Percentiles rank a stretch among this genome's conserved stretches.
Conservation (phyloP, 2,329 filamentous ascomycete species). For the Apiospora hydei region DNA sequence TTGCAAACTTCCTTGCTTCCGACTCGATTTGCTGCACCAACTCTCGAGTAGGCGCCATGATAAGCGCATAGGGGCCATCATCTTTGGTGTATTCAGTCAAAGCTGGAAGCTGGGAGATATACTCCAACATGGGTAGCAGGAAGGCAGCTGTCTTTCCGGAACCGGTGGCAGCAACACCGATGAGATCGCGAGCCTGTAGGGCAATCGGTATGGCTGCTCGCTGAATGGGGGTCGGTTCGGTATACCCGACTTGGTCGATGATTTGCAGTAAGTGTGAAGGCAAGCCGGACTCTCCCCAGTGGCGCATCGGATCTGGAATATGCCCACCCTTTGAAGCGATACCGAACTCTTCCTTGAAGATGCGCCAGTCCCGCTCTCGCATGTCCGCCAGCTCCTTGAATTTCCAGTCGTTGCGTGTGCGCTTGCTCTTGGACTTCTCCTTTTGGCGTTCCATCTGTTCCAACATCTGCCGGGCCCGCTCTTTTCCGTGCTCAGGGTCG, state of each 20-base stretch:
- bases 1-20: constrained; percentile 92
- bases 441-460: constrained; percentile 83
- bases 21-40: constrained; percentile 96
- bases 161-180: constrained; percentile 96
- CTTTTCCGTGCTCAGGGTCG: constrained; percentile 77
- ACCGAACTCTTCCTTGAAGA: constrained; percentile 99
- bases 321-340: constrained; percentile 92
- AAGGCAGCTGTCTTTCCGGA: constrained; percentile 98
- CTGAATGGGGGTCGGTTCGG: constrained; percentile 90
- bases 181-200: constrained; percentile 90
- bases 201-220: constrained; percentile 95
- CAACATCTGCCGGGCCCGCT: constrained; percentile 80
- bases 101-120: constrained; percentile 89
- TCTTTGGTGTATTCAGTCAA: constrained; percentile 87
- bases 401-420: constrained; percentile 92
- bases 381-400: constrained; percentile 93
- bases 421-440: constrained; percentile 75
- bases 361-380: constrained; percentile 98
- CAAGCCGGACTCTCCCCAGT: constrained; percentile 85
- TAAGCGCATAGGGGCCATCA: constrained; percentile 96
- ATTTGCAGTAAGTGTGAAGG: constrained; percentile 82
- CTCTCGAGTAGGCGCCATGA: constrained; percentile 95
- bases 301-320: constrained; percentile 96
- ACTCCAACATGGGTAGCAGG: constrained; percentile 87
- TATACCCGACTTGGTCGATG: constrained; percentile 85